Base-by-base conservation (phyloP, 768 basidiomycete genomes). In the Leccinum longicurvipes region DNA sequence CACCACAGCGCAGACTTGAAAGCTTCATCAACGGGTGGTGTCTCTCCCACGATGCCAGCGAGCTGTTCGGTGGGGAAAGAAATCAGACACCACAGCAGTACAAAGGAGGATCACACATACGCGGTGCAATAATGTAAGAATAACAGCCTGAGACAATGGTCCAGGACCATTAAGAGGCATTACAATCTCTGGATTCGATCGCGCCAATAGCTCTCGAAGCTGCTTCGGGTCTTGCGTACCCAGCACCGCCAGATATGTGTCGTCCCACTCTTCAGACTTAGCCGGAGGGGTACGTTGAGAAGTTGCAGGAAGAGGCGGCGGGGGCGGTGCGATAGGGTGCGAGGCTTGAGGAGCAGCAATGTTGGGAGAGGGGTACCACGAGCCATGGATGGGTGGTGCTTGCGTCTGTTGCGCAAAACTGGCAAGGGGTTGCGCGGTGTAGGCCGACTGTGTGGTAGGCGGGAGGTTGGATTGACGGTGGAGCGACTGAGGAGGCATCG, bases 1-100 rank as follows among this genome's bases (percentile, higher is more conserved):
- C 91, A 93, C 90, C 91, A 92, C 54, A 93, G 73, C 7, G 87
- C 82, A 14, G 81, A 82, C 73, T 91, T 91, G 80, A 91, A 92
- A 6, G 80, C 72, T 63, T 93, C 91, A 57, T 93, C 91, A 47
- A 80, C 78, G 10, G 91, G 88, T 6, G 87, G 80, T 3, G 82
- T 84, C 67, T 92, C 89, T 41, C 86, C 85, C 45, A 92, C 80
- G 56, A 87, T 80, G 27, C 82, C 79, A 55, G 90, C 83, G 29
- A 93, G 79, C 89, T 92, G 68, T 41, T 11, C 19, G 19, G 39
- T 11, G 2, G 50, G n/a, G 53, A 42, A 9, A 6, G 1, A 15
- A 49, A 7, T 63, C 54, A 55, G 45, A 61, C 7, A 11, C 6
- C 14, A 34, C 19, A 17, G 14, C 21, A 23, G 34, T 24, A 57